These are phyloP conservation scores for Suillus weaverae DNA, from an alignment of 768 basidiomycete species.

Conservation along the genomic window DNA sequence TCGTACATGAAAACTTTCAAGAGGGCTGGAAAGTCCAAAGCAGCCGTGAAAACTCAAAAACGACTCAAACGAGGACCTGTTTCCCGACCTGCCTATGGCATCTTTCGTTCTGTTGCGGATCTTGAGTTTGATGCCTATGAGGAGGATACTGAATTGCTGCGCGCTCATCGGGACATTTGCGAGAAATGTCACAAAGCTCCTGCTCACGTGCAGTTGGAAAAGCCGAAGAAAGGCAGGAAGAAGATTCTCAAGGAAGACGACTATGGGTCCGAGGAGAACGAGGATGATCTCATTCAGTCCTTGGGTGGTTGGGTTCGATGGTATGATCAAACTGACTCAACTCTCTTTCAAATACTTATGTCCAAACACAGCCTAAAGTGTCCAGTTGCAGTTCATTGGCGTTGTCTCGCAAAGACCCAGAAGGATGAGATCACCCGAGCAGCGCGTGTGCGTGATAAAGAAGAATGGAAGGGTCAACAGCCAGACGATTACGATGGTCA, in stretches of 20 bases:
- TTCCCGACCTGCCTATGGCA: constrained; percentile 50
- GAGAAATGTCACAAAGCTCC: constrained; percentile 70
- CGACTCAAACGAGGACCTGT: constrained; percentile 33
- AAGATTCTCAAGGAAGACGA: constrained; percentile 47
- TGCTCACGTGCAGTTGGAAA: constrained; percentile 51
- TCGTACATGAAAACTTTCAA: constrained; percentile 34
- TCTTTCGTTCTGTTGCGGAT: constrained; percentile 43
- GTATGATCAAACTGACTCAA: constrained; percentile 40
- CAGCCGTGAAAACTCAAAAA: constrained; percentile 17
- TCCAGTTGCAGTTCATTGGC: constrained; percentile 76
- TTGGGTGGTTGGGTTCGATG: constrained; percentile 87
- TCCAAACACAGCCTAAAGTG: constrained; percentile 61
- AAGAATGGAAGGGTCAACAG: constrained; percentile 35
- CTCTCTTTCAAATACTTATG: constrained; percentile 10
- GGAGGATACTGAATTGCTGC: constrained; percentile 53
- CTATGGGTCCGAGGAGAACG: constrained; percentile 50
- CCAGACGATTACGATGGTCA: constrained; percentile 24
- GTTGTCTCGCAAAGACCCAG: constrained; percentile 63
- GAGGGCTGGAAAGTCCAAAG: constrained; percentile 9
- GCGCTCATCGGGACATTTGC: constrained; percentile 63
- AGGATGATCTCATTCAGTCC: constrained; percentile 46
- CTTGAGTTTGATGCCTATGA: constrained; percentile 45
- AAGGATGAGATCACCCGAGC: constrained; percentile 74
- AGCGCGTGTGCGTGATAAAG: constrained; percentile 51
- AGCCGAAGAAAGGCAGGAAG: constrained; percentile 39